Evolutionary conservation across 352 stramenopile genomes (phyloP), one percentile per base, ranked within the genome.

Genomic region (Globisporangium apiculatum): DNA sequence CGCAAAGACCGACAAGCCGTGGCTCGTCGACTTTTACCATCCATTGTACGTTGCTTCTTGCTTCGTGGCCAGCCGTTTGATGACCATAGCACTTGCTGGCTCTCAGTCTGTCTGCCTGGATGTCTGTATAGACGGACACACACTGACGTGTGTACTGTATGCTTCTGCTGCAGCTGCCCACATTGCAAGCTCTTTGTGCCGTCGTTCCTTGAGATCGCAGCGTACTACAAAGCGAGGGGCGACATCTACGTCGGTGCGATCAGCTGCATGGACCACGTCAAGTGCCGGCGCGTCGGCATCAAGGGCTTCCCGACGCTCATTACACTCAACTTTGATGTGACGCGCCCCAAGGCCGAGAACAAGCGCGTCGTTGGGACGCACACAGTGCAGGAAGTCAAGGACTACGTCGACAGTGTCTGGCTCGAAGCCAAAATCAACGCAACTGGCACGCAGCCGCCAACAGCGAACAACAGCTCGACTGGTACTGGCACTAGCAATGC

Each of bases 191-290:
- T 80, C 50, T 93, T 93, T 68, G 80, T 75, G 17, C 80, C 80
- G 12, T 65, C 67, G 42, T 93, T 78, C 57, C 59, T 78, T 7
- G 71, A 89, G 43, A 57, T 88, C 14, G 83, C 78, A 4, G 78
- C 83, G 17, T 83, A 87, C 61, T 91, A 85, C 75, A 91, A 89
- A 65, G 64, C 62, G n/a, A 67, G 78, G 46, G 75, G 69, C 7
- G 76, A 72, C 57, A 73, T 91, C 42, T 81, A 93, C 61, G 64
- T 93, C 7, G 83, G 83, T 54, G 83, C 83, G 35, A 64, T 93
- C 61, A 89, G 78, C 64, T 93, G 83, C 72, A 93, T 93, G 83
- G 80, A 93, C 68, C 81, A 89, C 66, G 80, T 91, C 56, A 89
- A 90, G 64, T 93, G 83, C 64, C 79, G 80, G 48, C 74, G 78